A percentile compares a stretch with the other conserved stretches of the same genome.
phyloP scores from a whole-genome alignment of 371 early-diverging fungal genomes.

The Fennellomyces sp. region DNA sequence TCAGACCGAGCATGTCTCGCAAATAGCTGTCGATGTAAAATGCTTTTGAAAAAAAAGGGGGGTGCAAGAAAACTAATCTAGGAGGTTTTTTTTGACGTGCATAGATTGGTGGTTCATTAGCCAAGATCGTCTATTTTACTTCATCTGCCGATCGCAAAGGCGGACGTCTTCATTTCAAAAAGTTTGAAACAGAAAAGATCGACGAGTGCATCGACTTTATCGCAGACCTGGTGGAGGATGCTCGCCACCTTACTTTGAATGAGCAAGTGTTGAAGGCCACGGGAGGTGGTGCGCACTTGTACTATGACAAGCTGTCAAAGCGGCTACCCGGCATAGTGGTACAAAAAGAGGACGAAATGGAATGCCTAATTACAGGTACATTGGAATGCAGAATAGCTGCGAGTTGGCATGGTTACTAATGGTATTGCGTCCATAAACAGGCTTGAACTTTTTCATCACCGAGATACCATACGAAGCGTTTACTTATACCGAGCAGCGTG shows the following conservation, averaged over 20 bases:
- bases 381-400: neutral
- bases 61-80: neutral
- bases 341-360: constrained; percentile 88
- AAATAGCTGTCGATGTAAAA: constrained; percentile 89
- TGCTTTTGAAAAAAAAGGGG: neutral
- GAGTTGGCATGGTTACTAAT: neutral
- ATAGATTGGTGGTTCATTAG: constrained; percentile 91
- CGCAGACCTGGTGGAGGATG: constrained; percentile 64
- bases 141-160: constrained; percentile 62
- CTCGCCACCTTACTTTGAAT: constrained; percentile 31
- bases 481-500: constrained; percentile 71
- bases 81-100: no score
- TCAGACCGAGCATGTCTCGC: constrained; percentile 83
- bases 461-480: constrained; percentile 97
- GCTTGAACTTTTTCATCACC: constrained; percentile 90
- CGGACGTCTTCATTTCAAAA: constrained; percentile 91
- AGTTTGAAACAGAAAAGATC: constrained; percentile 92
- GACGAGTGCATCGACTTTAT: constrained; percentile 90
- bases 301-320: constrained; percentile 59
- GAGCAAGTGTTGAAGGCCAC: constrained; percentile 73
- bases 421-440: constrained; percentile 29
- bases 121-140: constrained; percentile 92
- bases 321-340: constrained; percentile 63
- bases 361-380: constrained; percentile 78
- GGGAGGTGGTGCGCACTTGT: constrained; percentile 86